These are phyloP conservation scores for Capillidium heterosporum DNA, from an alignment of 371 early-diverging fungal genomes.

Conservation along the genomic window DNA sequence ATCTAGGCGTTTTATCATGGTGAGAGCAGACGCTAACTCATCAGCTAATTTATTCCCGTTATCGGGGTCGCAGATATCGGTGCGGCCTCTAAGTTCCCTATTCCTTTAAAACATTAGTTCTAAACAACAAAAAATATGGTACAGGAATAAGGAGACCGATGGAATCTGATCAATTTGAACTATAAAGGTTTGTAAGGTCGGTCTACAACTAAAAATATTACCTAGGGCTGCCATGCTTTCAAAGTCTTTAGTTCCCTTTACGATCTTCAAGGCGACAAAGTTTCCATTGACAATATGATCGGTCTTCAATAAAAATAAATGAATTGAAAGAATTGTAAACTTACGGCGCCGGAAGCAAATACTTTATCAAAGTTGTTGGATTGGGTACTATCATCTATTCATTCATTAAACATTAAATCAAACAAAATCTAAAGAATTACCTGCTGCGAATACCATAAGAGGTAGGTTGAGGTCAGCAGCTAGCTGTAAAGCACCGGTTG, in stretches of 20 bases:
- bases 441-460: background rate
- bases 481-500: background rate
- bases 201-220: background rate
- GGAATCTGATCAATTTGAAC: background rate
- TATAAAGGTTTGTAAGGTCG: background rate
- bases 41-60: background rate
- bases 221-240: background rate
- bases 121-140: background rate
- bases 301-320: background rate
- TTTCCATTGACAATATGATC: constrained; percentile 3
- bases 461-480: constrained; percentile 1
- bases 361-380: background rate
- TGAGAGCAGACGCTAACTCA: background rate
- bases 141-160: constrained; percentile 2
- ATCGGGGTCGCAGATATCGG: background rate
- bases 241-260: background rate
- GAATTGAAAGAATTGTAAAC: background rate
- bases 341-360: constrained; percentile 1
- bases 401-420: background rate
- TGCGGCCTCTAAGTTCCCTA: background rate
- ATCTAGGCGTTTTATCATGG: background rate
- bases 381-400: background rate
- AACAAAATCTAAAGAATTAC: background rate
- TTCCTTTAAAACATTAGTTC: background rate
- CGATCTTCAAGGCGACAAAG: background rate